These are phyloP conservation scores for Auricularia sp. DNA, from an alignment of 768 basidiomycete genomes.

Conservation along the genomic window DNA sequence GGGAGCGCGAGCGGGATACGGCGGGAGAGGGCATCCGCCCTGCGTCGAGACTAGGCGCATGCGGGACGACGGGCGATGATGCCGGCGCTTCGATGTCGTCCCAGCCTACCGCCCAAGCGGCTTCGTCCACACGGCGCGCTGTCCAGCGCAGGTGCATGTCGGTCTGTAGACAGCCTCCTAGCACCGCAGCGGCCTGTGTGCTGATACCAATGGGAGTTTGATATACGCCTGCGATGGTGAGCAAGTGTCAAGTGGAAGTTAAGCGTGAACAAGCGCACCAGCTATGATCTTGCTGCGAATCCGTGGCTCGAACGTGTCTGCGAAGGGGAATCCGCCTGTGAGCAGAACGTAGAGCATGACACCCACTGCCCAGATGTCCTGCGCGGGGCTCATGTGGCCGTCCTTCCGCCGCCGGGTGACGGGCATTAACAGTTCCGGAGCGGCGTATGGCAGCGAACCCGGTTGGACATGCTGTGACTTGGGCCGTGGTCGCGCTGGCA, in stretches of 20 bases:
- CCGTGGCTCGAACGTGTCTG: conserved; percentile 83
- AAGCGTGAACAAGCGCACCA: conserved; percentile 38
- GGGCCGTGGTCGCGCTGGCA: conserved; percentile 14
- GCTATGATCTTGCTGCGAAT: conserved; percentile 86
- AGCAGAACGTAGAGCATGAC: conserved; percentile 81
- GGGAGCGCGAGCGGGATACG: neutral
- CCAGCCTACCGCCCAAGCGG: conserved; percentile 75
- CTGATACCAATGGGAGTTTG: conserved; percentile 48
- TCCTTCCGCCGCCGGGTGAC: conserved; percentile 25
- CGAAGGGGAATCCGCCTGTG: conserved; percentile 77
- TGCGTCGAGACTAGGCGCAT: neutral
- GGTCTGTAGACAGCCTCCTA: conserved; percentile 71
- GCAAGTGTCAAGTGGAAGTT: conserved; percentile 10
- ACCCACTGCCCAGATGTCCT: conserved; percentile 95
- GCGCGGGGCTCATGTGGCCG: conserved; percentile 43
- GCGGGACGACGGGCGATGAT: neutral
- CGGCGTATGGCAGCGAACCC: conserved; percentile 84
- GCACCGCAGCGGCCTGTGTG: conserved; percentile 53
- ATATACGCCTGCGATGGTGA: conserved; percentile 42
- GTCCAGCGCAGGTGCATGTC: conserved; percentile 60
- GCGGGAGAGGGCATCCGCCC: neutral
- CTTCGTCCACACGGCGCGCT: conserved; percentile 69
- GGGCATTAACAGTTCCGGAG: conserved; percentile 76
- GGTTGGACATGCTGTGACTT: conserved; percentile 46
- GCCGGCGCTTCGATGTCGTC: conserved; percentile 19